A percentile compares a stretch with the other conserved stretches of the same genome.
Conservation (phyloP, 2,329 filamentous ascomycete genomes). For the Coleophoma crateriformis region DNA sequence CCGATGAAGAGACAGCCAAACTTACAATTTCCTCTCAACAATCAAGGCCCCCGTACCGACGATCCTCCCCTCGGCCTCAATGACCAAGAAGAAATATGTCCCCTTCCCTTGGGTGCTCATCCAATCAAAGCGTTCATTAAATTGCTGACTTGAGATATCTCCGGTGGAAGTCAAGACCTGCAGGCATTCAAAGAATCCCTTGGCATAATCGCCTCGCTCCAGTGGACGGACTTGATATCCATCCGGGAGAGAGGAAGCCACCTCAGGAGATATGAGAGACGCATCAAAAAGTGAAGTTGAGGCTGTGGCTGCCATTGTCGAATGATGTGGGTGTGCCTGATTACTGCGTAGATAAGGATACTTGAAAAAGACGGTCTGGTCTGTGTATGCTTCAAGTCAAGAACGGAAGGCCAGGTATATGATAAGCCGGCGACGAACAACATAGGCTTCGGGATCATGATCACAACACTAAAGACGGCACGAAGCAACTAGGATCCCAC, state of each 20-base stretch:
- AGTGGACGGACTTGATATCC: constrained; percentile 82
- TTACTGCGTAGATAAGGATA: too few species aligned
- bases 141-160: constrained; percentile 69
- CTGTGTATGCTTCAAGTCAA: too few species aligned
- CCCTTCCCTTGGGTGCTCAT: constrained; percentile 62
- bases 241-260: constrained; percentile 67
- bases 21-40: constrained; percentile 90
- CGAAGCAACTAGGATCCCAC: too few species aligned
- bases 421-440: too few species aligned
- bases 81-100: constrained; percentile 79
- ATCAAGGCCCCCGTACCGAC: constrained; percentile 85
- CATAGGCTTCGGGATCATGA: too few species aligned
- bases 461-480: too few species aligned
- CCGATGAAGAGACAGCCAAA: constrained; percentile 9
- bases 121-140: constrained; percentile 73
- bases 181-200: constrained; percentile 85
- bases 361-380: too few species aligned
- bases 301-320: too few species aligned
- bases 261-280: constrained; percentile 70
- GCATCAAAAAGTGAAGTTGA: constrained; percentile 49
- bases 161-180: constrained; percentile 89
- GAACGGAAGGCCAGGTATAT: too few species aligned
- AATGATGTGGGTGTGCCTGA: too few species aligned
- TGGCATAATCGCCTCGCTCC: constrained; percentile 68
- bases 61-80: constrained; percentile 68